A percentile compares a stretch with the other conserved stretches of the same genome.
Evolutionary conservation across 1,284 basidiomycete genomes (phyloP).

Genomic region (Cerioporus squamosus): DNA sequence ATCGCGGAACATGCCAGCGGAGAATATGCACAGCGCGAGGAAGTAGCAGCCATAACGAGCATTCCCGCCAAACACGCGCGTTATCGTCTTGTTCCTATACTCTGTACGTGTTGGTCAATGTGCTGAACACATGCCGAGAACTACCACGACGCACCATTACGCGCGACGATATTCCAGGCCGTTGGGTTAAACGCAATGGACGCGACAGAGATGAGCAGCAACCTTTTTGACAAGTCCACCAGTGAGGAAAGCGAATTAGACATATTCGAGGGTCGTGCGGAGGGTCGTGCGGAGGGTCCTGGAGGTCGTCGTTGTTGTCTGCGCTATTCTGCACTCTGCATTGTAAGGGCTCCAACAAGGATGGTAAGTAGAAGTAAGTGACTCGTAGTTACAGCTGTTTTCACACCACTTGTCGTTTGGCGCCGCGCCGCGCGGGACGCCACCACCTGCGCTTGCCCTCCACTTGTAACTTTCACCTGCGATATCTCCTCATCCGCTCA

Average conservation of each 20-base stretch:
- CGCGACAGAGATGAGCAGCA: slow-evolving; percentile 66
- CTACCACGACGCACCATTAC: slow-evolving; percentile 70
- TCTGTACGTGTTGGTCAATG: slow-evolving; percentile 61
- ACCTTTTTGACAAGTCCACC: slow-evolving; percentile 67
- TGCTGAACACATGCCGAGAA: neutral
- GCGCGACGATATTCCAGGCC: slow-evolving; percentile 95
- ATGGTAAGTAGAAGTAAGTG: too few species aligned
- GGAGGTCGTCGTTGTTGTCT: too few species aligned
- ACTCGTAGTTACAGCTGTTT: too few species aligned
- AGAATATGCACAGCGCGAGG: slow-evolving; percentile 88
- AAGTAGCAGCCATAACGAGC: slow-evolving; percentile 85
- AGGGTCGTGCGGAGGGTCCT: too few species aligned
- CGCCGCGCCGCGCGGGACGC: too few species aligned
- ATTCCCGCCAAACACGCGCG: slow-evolving; percentile 78
- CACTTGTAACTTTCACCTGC: too few species aligned
- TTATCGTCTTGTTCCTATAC: slow-evolving; percentile 87
- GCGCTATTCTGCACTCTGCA: too few species aligned
- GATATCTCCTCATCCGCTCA: too few species aligned
- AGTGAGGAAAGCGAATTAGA: slow-evolving; percentile 19
- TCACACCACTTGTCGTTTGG: too few species aligned
- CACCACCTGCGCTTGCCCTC: too few species aligned
- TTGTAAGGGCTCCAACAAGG: too few species aligned
- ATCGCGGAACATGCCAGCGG: slow-evolving; percentile 85
- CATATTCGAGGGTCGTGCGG: too few species aligned
- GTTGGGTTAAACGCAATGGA: slow-evolving; percentile 88